Evolutionary conservation across 2,329 filamentous ascomycete species (phyloP), one percentile per base, ranked within the genome.

Genomic region (Apiospora saccharicola): DNA sequence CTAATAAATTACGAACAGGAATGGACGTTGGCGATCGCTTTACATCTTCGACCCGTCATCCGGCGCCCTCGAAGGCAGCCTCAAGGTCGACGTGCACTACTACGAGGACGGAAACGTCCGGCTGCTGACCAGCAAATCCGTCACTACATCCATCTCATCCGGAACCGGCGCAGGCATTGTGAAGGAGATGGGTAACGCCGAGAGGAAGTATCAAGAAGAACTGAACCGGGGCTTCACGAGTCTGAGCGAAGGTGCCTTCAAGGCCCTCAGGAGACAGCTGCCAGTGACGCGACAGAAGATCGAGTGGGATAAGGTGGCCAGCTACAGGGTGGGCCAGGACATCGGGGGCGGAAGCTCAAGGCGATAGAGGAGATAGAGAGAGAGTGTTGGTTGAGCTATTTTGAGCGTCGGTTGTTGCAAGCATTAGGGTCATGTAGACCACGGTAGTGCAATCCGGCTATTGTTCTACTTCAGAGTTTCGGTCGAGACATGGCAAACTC

Each of bases 71-170:
- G 90, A 91, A 49, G 96, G 96, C 78, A 91, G 88, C 73, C 91
- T 98, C 83, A 94, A 96, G 82, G 94, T 98, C 71, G 95, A 98
- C 77, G 96, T 99, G 70, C 96, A 99, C 87, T 99, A 99, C 88
- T 99, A 99, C 86, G 96, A 99, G 85, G 97, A 99, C 81, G 96
- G 96, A 74, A 99, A 99, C 81, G 96, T 99, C 72, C 93, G 96
- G 2, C 89, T 99, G 73, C 88, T 96, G 75, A 98, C 96, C n/a
- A 92, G 90, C 79, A 98, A 98, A 85, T 86, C 92, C 14, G 82
- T 96, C 16, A 87, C 87, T 0, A 82, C 89, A 3, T 89, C 89
- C 12, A 82, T 93, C n/a, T 83, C 90, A 0, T 91, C 89, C 0
- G 87, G 86, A 47, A 90, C 88, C 1, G 92, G 91, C 10, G 88